These are phyloP conservation scores for Viola pubescens DNA, from an alignment of 441 rosid genomes.

Conservation along the genomic window DNA sequence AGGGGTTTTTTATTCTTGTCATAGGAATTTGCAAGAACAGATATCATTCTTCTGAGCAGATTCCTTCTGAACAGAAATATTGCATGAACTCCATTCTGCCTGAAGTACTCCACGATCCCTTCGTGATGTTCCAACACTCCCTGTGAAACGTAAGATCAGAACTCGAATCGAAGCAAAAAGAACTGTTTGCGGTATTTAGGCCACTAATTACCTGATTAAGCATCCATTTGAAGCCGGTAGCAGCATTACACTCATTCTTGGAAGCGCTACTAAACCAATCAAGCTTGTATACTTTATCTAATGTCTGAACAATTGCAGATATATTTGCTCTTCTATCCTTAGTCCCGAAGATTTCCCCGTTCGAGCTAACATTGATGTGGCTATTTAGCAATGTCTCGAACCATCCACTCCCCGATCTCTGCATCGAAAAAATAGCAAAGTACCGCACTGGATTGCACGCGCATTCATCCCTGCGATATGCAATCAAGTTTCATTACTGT, in stretches of 20 bases:
- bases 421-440: conserved; percentile 53
- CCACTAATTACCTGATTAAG: conserved; percentile 42
- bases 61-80: conserved; percentile 50
- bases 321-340: conserved; percentile 33
- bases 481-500: not conserved
- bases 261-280: conserved; percentile 55
- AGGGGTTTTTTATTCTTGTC: conserved; percentile 37
- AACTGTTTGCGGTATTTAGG: not conserved
- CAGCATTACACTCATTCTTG: conserved; percentile 52
- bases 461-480: conserved; percentile 34
- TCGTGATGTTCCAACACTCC: conserved; percentile 44
- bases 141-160: conserved; percentile 17
- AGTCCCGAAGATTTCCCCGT: conserved; percentile 45
- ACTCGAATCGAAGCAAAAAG: not conserved
- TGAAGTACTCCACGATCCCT: conserved; percentile 44
- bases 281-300: conserved; percentile 42
- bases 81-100: conserved; percentile 37
- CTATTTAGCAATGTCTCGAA: conserved; percentile 52
- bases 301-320: conserved; percentile 30
- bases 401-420: conserved; percentile 67
- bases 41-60: conserved; percentile 44
- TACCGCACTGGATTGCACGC: conserved; percentile 39
- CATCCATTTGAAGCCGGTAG: conserved; percentile 67
- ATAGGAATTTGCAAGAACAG: conserved; percentile 44
- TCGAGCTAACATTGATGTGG: conserved; percentile 49